These are phyloP conservation scores for Trichocomaceae sp. DNA, from an alignment of 2,329 filamentous ascomycete genomes.

Conservation along the genomic window DNA sequence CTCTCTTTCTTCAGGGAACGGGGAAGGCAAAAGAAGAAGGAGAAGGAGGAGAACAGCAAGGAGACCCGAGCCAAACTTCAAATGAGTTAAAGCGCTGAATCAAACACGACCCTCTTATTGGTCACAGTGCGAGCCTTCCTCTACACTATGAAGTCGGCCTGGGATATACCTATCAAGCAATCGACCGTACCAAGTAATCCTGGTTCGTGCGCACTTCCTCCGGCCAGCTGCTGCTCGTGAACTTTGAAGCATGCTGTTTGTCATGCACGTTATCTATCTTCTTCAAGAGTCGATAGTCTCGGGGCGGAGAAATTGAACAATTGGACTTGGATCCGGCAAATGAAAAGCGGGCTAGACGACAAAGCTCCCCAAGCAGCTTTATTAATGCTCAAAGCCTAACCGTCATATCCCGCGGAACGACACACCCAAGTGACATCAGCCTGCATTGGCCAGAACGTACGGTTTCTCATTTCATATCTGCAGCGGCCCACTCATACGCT, in stretches of 20 bases:
- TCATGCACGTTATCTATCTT: not conserved
- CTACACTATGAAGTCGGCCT: not conserved
- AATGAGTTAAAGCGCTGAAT: not conserved
- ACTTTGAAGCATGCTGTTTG: not conserved
- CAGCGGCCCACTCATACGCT: not conserved
- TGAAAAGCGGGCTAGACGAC: constrained; percentile 5
- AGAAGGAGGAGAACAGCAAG: not conserved
- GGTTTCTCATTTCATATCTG: not conserved
- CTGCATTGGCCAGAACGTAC: constrained; percentile 12
- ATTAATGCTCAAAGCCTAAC: not conserved
- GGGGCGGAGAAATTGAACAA: not conserved
- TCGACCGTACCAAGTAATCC: too few relatives aligned
- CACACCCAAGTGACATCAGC: constrained; percentile 11
- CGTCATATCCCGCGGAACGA: constrained; percentile 1
- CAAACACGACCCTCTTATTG: not conserved
- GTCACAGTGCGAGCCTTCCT: not conserved
- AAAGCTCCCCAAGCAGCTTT: not conserved
- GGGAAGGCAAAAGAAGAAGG: not conserved
- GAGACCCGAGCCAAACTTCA: not conserved
- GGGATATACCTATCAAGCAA: not conserved
- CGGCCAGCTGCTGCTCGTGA: not conserved
- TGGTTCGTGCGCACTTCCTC: not conserved
- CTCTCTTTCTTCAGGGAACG: too few relatives aligned
- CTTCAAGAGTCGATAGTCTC: not conserved
- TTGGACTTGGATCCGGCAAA: constrained; percentile 2